Evolutionary conservation across 306 rosid genomes (phyloP).

Genomic region (Quillaja saponaria): DNA sequence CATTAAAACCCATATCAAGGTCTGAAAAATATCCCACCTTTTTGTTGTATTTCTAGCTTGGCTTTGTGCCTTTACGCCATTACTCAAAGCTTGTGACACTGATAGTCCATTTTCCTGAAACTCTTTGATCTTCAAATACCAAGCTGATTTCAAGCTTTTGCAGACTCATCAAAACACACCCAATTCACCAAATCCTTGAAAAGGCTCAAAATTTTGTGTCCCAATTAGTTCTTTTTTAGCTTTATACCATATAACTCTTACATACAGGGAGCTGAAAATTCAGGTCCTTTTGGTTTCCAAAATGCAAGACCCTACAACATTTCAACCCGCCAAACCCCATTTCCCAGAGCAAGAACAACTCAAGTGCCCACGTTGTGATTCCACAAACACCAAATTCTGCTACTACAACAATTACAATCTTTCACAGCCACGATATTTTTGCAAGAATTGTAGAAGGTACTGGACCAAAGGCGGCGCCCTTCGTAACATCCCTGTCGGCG

Average conservation of each 20-base stretch:
- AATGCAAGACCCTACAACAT: conserved; percentile 66
- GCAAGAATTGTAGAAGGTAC: conserved; percentile 86
- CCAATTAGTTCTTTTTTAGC: neutral
- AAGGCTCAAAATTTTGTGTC: conserved; percentile 1
- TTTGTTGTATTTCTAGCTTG: conserved; percentile 36
- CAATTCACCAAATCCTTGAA: conserved; percentile 13
- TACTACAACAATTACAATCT: conserved; percentile 97
- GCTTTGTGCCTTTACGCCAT: conserved; percentile 21
- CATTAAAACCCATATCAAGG: conserved; percentile 16
- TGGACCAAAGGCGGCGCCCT: conserved; percentile 97
- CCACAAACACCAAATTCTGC: conserved; percentile 86
- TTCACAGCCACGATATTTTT: conserved; percentile 96
- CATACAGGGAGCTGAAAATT: neutral
- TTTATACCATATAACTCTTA: neutral
- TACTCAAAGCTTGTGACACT: conserved; percentile 35
- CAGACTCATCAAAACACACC: conserved; percentile 3
- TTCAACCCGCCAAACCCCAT: conserved; percentile 55
- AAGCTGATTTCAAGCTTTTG: neutral
- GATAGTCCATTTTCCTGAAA: neutral
- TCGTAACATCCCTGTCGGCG: conserved; percentile 87
- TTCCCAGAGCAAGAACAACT: conserved; percentile 88
- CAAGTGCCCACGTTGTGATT: conserved; percentile 88
- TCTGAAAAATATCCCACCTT: conserved; percentile 33
- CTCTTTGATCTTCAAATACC: conserved; percentile 29
- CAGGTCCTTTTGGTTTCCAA: neutral